Evolutionary conservation across 1,284 basidiomycete genomes (phyloP).

Genomic region (Ceratobasidium papillatum): DNA sequence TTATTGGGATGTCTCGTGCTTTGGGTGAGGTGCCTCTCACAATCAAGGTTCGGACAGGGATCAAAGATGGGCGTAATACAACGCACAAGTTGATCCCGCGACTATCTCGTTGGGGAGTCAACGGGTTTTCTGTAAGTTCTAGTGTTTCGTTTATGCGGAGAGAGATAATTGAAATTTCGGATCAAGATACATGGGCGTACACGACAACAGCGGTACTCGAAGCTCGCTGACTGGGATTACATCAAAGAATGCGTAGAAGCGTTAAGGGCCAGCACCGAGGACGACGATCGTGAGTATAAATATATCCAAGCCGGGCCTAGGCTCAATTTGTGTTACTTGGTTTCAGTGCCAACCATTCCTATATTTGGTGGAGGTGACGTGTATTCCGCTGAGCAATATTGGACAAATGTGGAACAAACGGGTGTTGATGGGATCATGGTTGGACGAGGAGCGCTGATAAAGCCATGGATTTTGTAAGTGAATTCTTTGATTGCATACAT

Average conservation of each 20-base stretch:
- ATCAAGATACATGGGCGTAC: constrained; percentile 89
- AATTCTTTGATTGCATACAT: not conserved
- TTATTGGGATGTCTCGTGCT: constrained; percentile 91
- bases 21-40: constrained; percentile 95
- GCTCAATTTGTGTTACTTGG: constrained; percentile 34
- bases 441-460: constrained; percentile 93
- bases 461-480: constrained; percentile 57
- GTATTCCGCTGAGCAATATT: constrained; percentile 87
- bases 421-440: constrained; percentile 97
- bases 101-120: constrained; percentile 76
- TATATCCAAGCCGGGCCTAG: not conserved
- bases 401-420: constrained; percentile 75
- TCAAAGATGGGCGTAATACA: constrained; percentile 84
- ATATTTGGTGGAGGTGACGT: constrained; percentile 97
- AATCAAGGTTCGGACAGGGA: constrained; percentile 92
- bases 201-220: constrained; percentile 88
- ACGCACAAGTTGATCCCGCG: constrained; percentile 93
- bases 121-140: constrained; percentile 76
- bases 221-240: constrained; percentile 90
- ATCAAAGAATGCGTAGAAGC: constrained; percentile 86
- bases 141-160: not conserved
- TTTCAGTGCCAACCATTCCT: constrained; percentile 81
- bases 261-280: constrained; percentile 78
- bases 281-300: constrained; percentile 70
- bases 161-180: constrained; percentile 60